Conservation (phyloP, 257 asterid species). For the Osmanthus fragrans region DNA sequence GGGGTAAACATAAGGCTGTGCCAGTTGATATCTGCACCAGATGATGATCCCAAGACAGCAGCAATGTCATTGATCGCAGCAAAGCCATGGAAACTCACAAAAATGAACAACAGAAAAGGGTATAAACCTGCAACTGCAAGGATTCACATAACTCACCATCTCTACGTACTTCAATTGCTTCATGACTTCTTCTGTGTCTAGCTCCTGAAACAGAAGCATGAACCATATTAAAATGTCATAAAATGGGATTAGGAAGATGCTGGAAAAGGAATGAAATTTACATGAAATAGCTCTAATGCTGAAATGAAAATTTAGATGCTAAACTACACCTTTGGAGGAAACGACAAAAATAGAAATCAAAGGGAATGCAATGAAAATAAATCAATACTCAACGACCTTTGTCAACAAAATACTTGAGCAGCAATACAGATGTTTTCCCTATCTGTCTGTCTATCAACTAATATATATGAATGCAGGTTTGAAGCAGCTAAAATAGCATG, state of each 20-base stretch:
- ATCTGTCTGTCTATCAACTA: neutral
- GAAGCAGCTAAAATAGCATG: neutral
- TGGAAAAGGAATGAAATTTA: slow-evolving; percentile 1
- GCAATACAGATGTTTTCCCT: neutral
- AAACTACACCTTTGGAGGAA: neutral
- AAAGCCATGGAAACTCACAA: slow-evolving; percentile 5
- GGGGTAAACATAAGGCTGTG: neutral
- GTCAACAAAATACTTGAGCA: neutral
- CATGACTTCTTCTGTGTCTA: slow-evolving; percentile 72
- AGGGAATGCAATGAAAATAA: neutral
- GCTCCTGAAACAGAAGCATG: slow-evolving; percentile 61
- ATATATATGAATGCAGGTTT: neutral
- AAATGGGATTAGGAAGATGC: slow-evolving; percentile 3
- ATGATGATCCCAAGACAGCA: neutral
- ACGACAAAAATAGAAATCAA: neutral
- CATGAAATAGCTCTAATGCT: neutral
- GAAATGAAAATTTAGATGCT: neutral
- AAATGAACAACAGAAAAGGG: neutral
- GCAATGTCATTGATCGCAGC: neutral
- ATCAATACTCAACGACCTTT: neutral
- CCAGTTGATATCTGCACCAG: neutral
- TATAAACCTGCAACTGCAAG: neutral
- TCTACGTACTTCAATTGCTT: slow-evolving; percentile 81
- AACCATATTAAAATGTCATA: neutral
- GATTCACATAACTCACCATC: slow-evolving; percentile 49